Evolutionary conservation across 2,329 filamentous ascomycete genomes (phyloP), one percentile per base, ranked within the genome.

Genomic region (Rutstroemia sp.): DNA sequence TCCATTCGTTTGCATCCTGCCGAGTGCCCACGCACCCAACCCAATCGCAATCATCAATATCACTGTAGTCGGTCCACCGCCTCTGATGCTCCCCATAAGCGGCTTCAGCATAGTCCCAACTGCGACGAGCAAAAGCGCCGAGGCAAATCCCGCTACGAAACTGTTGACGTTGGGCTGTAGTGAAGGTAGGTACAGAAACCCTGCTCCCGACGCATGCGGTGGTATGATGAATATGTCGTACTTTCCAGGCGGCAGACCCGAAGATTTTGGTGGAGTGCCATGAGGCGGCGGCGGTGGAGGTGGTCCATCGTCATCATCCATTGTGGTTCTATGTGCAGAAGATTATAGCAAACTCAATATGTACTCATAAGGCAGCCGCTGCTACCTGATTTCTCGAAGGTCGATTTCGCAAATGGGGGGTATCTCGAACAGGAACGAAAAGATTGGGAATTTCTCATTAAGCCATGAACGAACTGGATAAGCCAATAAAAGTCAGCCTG

Each of bases 201-300:
- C 92, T 0, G 85, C 83, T 53, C 92, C 92, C 6, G 92, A 81
- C 10, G 91, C 92, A 71, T 96, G 91, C 48, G 92, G 90, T 7
- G 92, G 92, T 67, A 97, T 92, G 70, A 96, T 87, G 75, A 96
- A 96, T 69, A 97, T 95, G 75, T 97, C 92, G 73, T 96, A 97
- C 70, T 94, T 95, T 55, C 92, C 92, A 1, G 88, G 80, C 2
- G 92, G 92, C 49, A 96, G 77, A 56, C 88, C 87, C 25, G 77
- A 76, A 19, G 81, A 82, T 71, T 86, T 86, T 50, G 90, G 88
- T 63, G 84, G 86, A 68, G 84, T 79, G 72, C 91, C 90, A 74
- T 96, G 91, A 61, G 90, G 90, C 69, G 91, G 91, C 63, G 88
- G 89, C 62, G 91, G 91, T 61, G 84, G 83, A 42, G 54, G 49